phyloP scores from a whole-genome alignment of 257 asterid genomes.

The Nicotiana tomentosiformis region DNA sequence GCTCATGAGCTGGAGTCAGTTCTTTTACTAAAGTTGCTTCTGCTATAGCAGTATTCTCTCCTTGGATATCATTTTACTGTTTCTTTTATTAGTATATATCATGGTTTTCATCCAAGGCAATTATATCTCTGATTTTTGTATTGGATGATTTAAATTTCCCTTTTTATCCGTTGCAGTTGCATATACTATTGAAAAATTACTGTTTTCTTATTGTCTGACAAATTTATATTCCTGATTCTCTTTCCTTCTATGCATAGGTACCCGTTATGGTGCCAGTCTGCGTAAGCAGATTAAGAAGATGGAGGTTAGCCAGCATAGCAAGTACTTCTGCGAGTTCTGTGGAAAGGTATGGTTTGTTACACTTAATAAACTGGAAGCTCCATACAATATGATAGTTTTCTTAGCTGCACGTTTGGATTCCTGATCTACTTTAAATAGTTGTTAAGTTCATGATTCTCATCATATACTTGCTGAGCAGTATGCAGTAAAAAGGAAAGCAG shows the following conservation, averaged over 20 bases:
- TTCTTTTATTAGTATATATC: background rate
- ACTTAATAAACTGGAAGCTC: background rate
- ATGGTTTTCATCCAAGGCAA: background rate
- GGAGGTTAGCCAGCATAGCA: constrained; percentile 42
- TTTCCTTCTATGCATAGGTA: constrained; percentile 24
- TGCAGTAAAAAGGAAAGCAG: constrained; percentile 11
- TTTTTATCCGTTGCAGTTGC: background rate
- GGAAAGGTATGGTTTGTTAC: constrained; percentile 36
- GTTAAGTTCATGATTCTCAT: background rate
- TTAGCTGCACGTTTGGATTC: background rate
- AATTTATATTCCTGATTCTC: background rate
- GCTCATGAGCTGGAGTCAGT: background rate
- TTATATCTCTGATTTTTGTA: background rate
- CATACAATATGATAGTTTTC: background rate
- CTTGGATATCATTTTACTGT: background rate
- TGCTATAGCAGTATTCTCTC: background rate
- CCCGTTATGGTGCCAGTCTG: constrained; percentile 75
- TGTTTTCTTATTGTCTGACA: background rate
- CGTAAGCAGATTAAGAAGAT: constrained; percentile 48
- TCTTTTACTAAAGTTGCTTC: background rate
- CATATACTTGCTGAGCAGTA: background rate
- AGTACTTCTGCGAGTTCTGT: constrained; percentile 60
- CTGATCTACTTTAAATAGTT: background rate
- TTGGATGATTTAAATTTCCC: background rate
- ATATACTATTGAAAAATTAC: background rate